Evolutionary conservation across 2,329 filamentous ascomycete genomes (phyloP).

Genomic region (Fusarium pininemorale): DNA sequence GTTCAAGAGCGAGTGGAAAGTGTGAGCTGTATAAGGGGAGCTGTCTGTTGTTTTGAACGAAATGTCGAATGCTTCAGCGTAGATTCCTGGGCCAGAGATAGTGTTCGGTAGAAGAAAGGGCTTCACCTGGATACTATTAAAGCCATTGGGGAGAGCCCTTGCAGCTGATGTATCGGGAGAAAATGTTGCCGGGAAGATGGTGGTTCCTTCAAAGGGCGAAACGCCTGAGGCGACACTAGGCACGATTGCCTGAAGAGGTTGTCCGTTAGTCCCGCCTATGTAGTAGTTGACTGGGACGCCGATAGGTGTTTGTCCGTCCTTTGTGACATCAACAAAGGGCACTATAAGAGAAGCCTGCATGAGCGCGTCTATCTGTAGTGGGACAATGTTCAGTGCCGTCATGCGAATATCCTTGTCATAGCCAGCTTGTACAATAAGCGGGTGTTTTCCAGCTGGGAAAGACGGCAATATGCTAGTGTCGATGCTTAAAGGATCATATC

Average conservation of each 20-base stretch:
- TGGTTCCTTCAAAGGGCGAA: conserved; percentile 13
- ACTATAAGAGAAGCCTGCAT: conserved; percentile 11
- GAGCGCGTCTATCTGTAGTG: not conserved
- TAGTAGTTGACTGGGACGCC: conserved; percentile 1
- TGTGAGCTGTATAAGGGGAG: conserved; percentile 6
- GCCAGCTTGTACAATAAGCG: conserved; percentile 1
- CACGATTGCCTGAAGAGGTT: not conserved
- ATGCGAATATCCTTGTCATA: conserved; percentile 14
- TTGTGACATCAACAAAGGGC: conserved; percentile 7
- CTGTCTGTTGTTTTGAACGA: not conserved
- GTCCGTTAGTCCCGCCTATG: conserved; percentile 6
- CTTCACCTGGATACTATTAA: not conserved
- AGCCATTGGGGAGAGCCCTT: not conserved
- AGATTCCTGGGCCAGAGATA: conserved; percentile 9
- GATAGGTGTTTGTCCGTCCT: not conserved
- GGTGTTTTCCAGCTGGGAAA: conserved; percentile 11
- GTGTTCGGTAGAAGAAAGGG: conserved; percentile 11
- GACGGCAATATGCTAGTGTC: not conserved
- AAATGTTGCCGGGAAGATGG: conserved; percentile 2
- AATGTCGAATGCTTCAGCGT: conserved; percentile 12
- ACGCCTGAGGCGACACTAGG: not conserved
- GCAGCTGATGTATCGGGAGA: not conserved
- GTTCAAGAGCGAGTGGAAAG: conserved; percentile 12
- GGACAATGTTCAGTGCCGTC: conserved; percentile 7
- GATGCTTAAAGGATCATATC: not conserved